Conservation (phyloP, 2,329 filamentous ascomycete species). For the Cryphonectria naterciae region DNA sequence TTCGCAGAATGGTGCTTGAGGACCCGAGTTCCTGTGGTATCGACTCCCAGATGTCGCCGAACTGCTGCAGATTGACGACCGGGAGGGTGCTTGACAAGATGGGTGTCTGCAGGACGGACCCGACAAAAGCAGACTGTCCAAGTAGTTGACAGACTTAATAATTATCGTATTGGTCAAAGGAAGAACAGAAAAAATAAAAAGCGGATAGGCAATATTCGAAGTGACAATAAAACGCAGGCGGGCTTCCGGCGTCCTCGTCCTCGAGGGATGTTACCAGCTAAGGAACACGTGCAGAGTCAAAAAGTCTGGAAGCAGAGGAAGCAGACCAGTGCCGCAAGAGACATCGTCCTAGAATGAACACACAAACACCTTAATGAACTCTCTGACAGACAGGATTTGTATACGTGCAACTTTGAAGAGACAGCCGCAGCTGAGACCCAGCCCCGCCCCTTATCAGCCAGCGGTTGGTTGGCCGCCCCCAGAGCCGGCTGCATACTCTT, state of each 20-base stretch:
- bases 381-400: conserved; percentile 10
- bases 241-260: conserved; percentile 26
- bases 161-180: conserved; percentile 5
- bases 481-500: not conserved
- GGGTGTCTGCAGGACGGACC: conserved; percentile 11
- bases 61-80: conserved; percentile 12
- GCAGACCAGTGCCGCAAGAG: conserved; percentile 21
- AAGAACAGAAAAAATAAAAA: not conserved
- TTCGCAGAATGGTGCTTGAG: conserved; percentile 24
- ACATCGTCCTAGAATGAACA: conserved; percentile 16
- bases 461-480: conserved; percentile 8
- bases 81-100: conserved; percentile 19
- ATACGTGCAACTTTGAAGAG: conserved; percentile 20
- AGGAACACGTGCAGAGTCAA: conserved; percentile 13
- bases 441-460: conserved; percentile 8
- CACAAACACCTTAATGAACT: conserved; percentile 4
- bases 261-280: conserved; percentile 25
- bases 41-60: not conserved
- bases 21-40: conserved; percentile 8
- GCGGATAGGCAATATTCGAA: not conserved
- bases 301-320: not conserved
- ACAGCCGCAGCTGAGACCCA: conserved; percentile 20
- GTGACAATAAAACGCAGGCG: conserved; percentile 23
- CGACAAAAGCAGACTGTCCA: not conserved
- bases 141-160: not conserved